These are phyloP conservation scores for Penicillium fuscoglaucum DNA, from an alignment of 2,329 filamentous ascomycete species.

Conservation along the genomic window DNA sequence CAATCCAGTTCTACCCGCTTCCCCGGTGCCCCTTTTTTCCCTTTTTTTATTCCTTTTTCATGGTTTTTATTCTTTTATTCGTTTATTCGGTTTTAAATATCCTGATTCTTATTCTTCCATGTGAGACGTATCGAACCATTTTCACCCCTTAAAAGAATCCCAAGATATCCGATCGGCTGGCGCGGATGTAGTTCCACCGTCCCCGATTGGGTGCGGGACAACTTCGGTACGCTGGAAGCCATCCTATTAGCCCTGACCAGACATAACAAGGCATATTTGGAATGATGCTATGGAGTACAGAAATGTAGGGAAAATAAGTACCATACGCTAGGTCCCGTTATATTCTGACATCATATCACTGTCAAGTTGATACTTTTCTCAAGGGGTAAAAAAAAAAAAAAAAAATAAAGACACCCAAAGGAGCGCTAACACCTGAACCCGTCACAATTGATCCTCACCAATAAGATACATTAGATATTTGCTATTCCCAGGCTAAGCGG, in stretches of 20 bases:
- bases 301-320: background rate
- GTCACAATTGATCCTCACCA: slow-evolving; percentile 3
- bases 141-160: background rate
- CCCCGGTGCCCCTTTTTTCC: slow-evolving; percentile 12
- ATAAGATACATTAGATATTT: slow-evolving; percentile 11
- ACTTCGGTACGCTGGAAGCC: slow-evolving; percentile 17
- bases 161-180: slow-evolving; percentile 24
- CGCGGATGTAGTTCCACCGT: slow-evolving; percentile 18
- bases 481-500: slow-evolving; percentile 11
- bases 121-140: slow-evolving; percentile 1
- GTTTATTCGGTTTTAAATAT: background rate
- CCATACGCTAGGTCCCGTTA: slow-evolving; percentile 11
- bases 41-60: background rate
- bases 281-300: background rate
- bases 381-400: slow-evolving; percentile 2
- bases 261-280: background rate
- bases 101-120: background rate
- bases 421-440: background rate
- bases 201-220: slow-evolving; percentile 26
- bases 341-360: slow-evolving; percentile 20
- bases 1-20: slow-evolving; percentile 14
- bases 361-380: background rate
- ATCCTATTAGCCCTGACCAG: slow-evolving; percentile 20
- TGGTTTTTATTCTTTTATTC: too few relatives aligned
- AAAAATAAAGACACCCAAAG: background rate